Conservation (phyloP, 768 basidiomycete genomes). For the Pseudohyphozyma bogoriensis region DNA sequence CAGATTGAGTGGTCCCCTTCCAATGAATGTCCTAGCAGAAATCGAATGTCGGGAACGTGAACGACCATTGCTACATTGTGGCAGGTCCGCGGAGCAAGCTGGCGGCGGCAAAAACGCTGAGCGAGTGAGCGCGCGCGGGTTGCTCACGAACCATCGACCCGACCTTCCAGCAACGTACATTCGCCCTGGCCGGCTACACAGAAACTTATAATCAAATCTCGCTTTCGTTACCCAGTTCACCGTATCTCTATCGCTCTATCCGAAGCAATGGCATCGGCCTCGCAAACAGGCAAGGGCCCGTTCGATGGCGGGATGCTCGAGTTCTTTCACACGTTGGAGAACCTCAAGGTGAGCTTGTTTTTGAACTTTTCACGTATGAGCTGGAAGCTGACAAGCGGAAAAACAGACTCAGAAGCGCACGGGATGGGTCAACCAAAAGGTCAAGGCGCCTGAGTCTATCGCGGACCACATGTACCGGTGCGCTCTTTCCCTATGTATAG, state of each 20-base stretch:
- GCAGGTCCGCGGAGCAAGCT: not conserved
- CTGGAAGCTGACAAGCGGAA: too few species aligned
- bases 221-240: too few species aligned
- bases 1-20: too few species aligned
- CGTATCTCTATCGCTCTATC: too few species aligned
- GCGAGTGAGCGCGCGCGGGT: not conserved
- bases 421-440: conserved; percentile 82
- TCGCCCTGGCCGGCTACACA: too few species aligned
- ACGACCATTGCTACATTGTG: not conserved
- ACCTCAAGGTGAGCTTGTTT: conserved; percentile 58
- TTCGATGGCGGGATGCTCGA: conserved; percentile 60
- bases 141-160: too few species aligned
- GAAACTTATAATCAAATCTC: too few species aligned
- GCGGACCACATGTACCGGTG: conserved; percentile 84
- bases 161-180: too few species aligned
- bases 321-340: conserved; percentile 80
- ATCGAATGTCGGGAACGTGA: not conserved
- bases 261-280: not conserved
- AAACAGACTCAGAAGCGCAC: conserved; percentile 86
- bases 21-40: too few species aligned
- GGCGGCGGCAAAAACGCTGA: not conserved
- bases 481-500: not conserved
- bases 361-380: not conserved
- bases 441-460: conserved; percentile 46
- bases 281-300: conserved; percentile 39